Base-by-base conservation (phyloP, 371 early-diverging fungal species). In the Apophysomyces variabilis region DNA sequence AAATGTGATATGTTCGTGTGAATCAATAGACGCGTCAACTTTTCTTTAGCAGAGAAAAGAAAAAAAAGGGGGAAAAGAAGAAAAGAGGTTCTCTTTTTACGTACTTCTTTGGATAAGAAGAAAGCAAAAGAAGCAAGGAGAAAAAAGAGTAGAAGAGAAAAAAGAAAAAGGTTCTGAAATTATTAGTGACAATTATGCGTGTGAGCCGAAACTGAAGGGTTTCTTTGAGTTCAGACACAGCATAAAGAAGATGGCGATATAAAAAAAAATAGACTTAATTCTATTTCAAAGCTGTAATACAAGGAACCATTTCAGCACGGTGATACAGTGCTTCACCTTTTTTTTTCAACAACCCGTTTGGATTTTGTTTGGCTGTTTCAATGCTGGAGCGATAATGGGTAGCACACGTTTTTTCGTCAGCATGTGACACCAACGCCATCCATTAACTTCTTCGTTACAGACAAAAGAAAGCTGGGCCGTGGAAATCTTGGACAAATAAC, bases 211-310 rank as follows among this genome's bases (percentile, higher is more conserved):
- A 50, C 54, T 50, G 21, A 21, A 50, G 47, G 47, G 54, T 11
- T 50, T 18, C 54, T 50, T 50, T 50, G n/a, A 50, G 54, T 50
- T 50, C 54, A 50, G 54, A 50, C 54, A 50, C 54, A 50, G 54
- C 54, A 21, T 50, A 50, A 50, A 50, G 54, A 50, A 50, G 54
- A 50, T 50, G 54, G 54, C 54, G 54, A 50, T 50, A 50, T 50
- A 50, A 50, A 50, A 26, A 26, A 26, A 50, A 50, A 21, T 50
- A 50, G 54, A 50, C 54, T 50, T 50, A 50, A 50, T 50, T 50
- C 54, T 50, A 50, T 50, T 50, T 50, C 54, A 21, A 50, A 50
- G 5, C 9, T 50, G 54, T 50, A 50, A 50, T 50, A 50, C 54
- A 50, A 21, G 54, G 32, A 26, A 50, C 16, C 54, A 50, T 50